Percentiles rank a stretch among this genome's conserved stretches.
Conservation (phyloP, 495 filamentous ascomycete genomes). For the Platismatia glauca region DNA sequence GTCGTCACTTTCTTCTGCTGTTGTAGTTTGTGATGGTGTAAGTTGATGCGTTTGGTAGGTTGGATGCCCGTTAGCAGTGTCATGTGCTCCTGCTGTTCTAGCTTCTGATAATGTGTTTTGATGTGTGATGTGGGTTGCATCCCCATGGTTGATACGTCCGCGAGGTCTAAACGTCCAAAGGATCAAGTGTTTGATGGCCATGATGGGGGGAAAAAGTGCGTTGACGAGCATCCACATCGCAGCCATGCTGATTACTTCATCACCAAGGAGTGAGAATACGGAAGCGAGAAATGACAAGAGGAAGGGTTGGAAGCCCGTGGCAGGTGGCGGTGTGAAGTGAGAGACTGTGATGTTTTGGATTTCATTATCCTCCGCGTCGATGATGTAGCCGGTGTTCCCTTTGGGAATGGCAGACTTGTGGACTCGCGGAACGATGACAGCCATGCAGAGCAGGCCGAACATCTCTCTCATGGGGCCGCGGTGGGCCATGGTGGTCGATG, state of each 20-base stretch:
- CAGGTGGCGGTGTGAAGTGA: neutral
- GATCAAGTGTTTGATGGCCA: neutral
- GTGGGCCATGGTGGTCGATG: neutral
- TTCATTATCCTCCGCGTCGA: neutral
- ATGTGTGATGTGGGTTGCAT: neutral
- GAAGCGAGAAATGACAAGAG: neutral
- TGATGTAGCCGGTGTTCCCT: neutral
- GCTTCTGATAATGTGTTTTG: no score
- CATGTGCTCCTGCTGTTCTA: no score
- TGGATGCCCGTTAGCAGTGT: no score
- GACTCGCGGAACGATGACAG: neutral
- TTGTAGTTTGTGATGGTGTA: neutral
- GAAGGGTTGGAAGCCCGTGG: neutral
- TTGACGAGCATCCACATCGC: neutral
- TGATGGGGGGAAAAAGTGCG: neutral
- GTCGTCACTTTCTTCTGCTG: neutral
- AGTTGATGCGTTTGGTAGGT: neutral
- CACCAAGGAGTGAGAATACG: neutral
- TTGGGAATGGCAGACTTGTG: fast-evolving
- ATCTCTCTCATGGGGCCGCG: neutral
- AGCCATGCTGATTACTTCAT: neutral
- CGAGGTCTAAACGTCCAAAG: neutral
- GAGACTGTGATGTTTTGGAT: neutral
- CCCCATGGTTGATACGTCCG: neutral
- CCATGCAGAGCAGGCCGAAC: neutral